These are phyloP conservation scores for Prosopis cineraria DNA, from an alignment of 306 rosid species.

Conservation along the genomic window DNA sequence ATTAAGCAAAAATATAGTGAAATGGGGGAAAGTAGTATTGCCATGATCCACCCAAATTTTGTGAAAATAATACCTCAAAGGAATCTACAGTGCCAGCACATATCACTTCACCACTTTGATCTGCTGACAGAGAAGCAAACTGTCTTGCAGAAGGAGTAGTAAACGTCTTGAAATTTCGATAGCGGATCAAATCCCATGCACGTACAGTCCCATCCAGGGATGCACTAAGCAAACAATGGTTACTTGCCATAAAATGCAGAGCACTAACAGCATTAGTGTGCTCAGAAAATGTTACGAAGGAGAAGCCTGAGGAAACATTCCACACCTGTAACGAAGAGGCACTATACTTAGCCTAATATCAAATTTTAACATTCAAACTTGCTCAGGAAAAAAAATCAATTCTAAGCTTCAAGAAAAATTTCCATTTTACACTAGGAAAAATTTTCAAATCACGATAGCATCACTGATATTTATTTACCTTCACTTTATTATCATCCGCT, in stretches of 20 bases:
- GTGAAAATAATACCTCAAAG: constrained; percentile 68
- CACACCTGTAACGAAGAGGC: constrained; percentile 70
- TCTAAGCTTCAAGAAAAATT: not conserved
- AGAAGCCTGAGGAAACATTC: constrained; percentile 85
- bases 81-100: constrained; percentile 96
- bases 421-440: not conserved
- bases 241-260: constrained; percentile 83
- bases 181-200: constrained; percentile 93
- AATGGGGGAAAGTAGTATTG: not conserved
- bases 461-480: constrained; percentile 50
- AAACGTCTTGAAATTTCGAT: constrained; percentile 80
- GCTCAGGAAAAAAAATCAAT: not conserved
- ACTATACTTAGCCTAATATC: constrained; percentile 10
- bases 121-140: constrained; percentile 87
- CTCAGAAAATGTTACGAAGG: constrained; percentile 89
- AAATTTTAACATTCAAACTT: not conserved
- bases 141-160: constrained; percentile 79
- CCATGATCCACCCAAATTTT: constrained; percentile 23
- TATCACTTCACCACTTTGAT: constrained; percentile 94
- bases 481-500: constrained; percentile 98
- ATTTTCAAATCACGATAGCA: constrained; percentile 10
- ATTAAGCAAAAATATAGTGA: constrained; percentile 19
- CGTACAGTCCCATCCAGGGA: constrained; percentile 96
- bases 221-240: constrained; percentile 80
- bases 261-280: constrained; percentile 90